phyloP scores from a whole-genome alignment of 2,329 filamentous ascomycete genomes.

The Tolypocladium sp. region DNA sequence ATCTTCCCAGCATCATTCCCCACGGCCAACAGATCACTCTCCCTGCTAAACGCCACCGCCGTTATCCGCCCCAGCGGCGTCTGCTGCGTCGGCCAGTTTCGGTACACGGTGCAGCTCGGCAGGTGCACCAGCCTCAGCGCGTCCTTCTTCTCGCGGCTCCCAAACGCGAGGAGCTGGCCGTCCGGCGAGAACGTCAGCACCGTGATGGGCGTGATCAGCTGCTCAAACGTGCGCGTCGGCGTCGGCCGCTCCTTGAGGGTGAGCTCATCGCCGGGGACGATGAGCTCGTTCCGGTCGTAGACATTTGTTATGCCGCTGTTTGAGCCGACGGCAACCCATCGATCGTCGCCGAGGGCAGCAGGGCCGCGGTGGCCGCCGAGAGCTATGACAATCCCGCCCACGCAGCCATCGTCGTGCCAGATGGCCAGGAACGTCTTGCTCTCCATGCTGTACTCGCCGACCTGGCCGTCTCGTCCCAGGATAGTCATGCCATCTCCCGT shows the following conservation, averaged over 20 bases:
- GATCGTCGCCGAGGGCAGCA: slow-evolving; percentile 59
- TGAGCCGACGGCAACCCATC: slow-evolving; percentile 84
- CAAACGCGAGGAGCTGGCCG: slow-evolving; percentile 81
- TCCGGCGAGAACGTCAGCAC: slow-evolving; percentile 76
- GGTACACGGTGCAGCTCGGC: slow-evolving; percentile 86
- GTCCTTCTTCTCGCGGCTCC: slow-evolving; percentile 79
- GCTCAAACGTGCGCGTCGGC: slow-evolving; percentile 67
- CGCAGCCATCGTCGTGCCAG: slow-evolving; percentile 85
- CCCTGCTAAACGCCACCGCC: slow-evolving; percentile 56
- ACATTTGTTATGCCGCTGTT: slow-evolving; percentile 85
- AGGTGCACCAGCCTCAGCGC: slow-evolving; percentile 81
- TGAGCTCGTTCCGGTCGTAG: slow-evolving; percentile 71
- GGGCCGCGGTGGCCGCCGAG: slow-evolving; percentile 64
- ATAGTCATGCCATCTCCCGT: slow-evolving; percentile 75
- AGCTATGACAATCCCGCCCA: slow-evolving; percentile 73
- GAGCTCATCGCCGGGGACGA: slow-evolving; percentile 28
- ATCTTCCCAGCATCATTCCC: slow-evolving; percentile 87
- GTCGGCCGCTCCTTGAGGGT: slow-evolving; percentile 58
- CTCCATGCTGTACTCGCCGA: slow-evolving; percentile 78
- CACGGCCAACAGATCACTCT: slow-evolving; percentile 67
- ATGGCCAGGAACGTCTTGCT: slow-evolving; percentile 62
- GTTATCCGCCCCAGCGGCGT: slow-evolving; percentile 83
- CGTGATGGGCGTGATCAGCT: slow-evolving; percentile 79
- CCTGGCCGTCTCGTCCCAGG: slow-evolving; percentile 75
- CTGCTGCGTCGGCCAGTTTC: slow-evolving; percentile 90